A percentile compares a stretch with the other conserved stretches of the same genome.
These are phyloP conservation scores for Globisporangium nodosum DNA, from an alignment of 352 stramenopile genomes.

Conservation along the genomic window DNA sequence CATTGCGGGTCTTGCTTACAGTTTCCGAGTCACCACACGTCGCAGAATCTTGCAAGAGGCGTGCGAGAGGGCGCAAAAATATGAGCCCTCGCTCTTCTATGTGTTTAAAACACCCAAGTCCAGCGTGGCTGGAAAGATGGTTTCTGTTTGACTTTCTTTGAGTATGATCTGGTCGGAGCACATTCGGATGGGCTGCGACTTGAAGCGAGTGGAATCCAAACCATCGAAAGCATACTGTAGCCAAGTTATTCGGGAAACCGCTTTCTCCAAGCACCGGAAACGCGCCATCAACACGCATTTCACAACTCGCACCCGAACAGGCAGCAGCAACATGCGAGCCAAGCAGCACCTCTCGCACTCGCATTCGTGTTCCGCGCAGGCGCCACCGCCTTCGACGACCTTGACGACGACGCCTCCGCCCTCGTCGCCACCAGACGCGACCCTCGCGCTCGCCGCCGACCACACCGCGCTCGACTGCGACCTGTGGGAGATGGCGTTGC, in stretches of 20 bases:
- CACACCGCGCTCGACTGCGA: constrained; percentile 32
- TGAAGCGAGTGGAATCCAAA: no score
- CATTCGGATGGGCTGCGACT: no score
- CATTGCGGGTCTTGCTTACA: no score
- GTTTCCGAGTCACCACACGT: no score
- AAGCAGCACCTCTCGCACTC: not conserved
- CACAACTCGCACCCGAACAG: not conserved
- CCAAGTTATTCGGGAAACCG: not conserved
- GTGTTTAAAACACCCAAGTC: no score
- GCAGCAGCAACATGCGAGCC: not conserved
- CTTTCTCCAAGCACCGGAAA: not conserved
- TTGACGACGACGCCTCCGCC: not conserved
- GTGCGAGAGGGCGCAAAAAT: no score
- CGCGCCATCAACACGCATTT: not conserved
- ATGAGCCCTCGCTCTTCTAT: not conserved
- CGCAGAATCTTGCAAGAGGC: not conserved
- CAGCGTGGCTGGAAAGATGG: no score
- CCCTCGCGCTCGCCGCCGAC: constrained; percentile 8
- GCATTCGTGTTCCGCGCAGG: not conserved
- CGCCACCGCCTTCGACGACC: not conserved
- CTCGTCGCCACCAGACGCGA: not conserved
- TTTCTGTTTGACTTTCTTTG: no score
- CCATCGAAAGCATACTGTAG: no score
- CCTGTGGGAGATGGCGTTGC: constrained; percentile 57
- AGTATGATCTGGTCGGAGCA: no score